phyloP scores from a whole-genome alignment of 768 basidiomycete species.

The Terana coerulea region DNA sequence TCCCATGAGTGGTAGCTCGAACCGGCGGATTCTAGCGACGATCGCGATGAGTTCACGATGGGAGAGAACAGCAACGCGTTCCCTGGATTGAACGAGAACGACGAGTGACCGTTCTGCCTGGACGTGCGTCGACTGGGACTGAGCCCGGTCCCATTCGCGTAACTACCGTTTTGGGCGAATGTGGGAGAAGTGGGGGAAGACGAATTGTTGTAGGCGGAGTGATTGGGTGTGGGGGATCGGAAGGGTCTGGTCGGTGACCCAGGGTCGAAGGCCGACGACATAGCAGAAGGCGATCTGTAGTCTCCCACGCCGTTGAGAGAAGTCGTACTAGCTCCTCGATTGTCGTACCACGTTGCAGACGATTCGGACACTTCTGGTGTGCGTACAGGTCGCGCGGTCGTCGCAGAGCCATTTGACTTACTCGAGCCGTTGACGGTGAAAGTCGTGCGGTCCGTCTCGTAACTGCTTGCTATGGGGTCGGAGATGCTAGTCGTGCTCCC shows the following conservation, averaged over 20 bases:
- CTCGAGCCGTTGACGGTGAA: conserved; percentile 20
- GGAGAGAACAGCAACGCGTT: conserved; percentile 67
- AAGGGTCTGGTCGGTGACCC: conserved; percentile 41
- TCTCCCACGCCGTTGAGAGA: conserved; percentile 9
- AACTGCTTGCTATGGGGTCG: conserved; percentile 16
- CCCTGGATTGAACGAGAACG: conserved; percentile 33
- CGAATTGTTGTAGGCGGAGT: conserved; percentile 44
- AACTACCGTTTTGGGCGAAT: conserved; percentile 37
- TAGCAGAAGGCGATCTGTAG: conserved; percentile 42
- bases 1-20: conserved; percentile 88
- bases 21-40: conserved; percentile 75
- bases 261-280: conserved; percentile 44
- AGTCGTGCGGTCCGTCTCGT: conserved; percentile 33
- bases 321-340: conserved; percentile 24
- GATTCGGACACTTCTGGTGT: conserved; percentile 61
- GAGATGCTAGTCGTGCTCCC: conserved; percentile 27
- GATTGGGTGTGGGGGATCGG: conserved; percentile 58
- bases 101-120: conserved; percentile 40
- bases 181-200: conserved; percentile 54
- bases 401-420: neutral
- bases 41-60: conserved; percentile 69
- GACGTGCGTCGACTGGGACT: conserved; percentile 47
- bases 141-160: conserved; percentile 19
- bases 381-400: conserved; percentile 41
- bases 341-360: conserved; percentile 50